Percentiles rank a stretch among this genome's conserved stretches.
These are phyloP conservation scores for Conoideocrella luteorostrata DNA, from an alignment of 2,329 filamentous ascomycete species.

Conservation along the genomic window DNA sequence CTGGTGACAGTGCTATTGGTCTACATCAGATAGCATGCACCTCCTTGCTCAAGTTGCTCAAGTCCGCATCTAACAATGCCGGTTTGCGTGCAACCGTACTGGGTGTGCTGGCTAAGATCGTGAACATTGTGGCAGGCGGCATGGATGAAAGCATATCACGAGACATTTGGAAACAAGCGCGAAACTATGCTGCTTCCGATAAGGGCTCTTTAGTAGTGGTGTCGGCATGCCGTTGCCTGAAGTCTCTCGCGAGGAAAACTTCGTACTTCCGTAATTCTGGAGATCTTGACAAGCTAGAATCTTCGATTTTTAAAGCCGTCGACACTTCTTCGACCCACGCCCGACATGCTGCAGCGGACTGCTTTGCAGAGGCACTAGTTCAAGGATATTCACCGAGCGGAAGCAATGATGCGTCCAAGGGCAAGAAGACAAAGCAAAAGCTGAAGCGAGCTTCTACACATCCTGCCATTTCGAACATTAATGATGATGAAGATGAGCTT, in stretches of 20 bases:
- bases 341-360: slow-evolving; percentile 79
- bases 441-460: slow-evolving; percentile 54
- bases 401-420: slow-evolving; percentile 48
- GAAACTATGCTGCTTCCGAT: slow-evolving; percentile 69
- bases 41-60: slow-evolving; percentile 70
- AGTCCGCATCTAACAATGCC: slow-evolving; percentile 70
- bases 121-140: slow-evolving; percentile 66
- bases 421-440: slow-evolving; percentile 64
- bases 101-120: slow-evolving; percentile 66
- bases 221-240: slow-evolving; percentile 72
- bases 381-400: slow-evolving; percentile 59
- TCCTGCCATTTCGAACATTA: slow-evolving; percentile 40
- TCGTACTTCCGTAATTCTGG: slow-evolving; percentile 78
- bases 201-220: slow-evolving; percentile 78
- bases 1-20: slow-evolving; percentile 86
- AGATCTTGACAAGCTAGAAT: slow-evolving; percentile 86
- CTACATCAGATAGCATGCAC: slow-evolving; percentile 70
- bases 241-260: slow-evolving; percentile 64
- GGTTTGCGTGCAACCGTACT: slow-evolving; percentile 77
- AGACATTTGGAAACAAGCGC: slow-evolving; percentile 88
- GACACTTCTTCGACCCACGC: slow-evolving; percentile 71
- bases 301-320: slow-evolving; percentile 75
- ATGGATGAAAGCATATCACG: slow-evolving; percentile 80
- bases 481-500: slow-evolving; percentile 67
- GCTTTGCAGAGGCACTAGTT: slow-evolving; percentile 74